Conservation (phyloP, 371 early-diverging fungal genomes). For the Nematocida sp. region DNA sequence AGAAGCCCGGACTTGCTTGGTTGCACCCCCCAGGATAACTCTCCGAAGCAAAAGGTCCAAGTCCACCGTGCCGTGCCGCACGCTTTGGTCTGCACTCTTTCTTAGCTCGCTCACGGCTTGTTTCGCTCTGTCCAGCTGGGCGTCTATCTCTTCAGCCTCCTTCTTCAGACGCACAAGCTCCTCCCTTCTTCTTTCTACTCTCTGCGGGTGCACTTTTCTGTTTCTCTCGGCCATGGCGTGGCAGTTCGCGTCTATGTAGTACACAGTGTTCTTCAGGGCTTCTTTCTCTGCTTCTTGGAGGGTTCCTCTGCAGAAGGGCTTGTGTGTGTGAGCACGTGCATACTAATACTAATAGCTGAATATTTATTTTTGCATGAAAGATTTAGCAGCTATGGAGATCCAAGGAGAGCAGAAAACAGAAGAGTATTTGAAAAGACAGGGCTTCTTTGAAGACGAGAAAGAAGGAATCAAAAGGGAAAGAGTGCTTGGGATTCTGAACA, state of each 20-base stretch:
- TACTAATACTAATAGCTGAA: background rate
- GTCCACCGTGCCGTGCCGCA: constrained; percentile 1
- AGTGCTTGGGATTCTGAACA: constrained; percentile 62
- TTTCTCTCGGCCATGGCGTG: constrained; percentile 1
- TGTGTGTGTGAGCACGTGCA: too few relatives aligned
- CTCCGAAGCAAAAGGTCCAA: background rate
- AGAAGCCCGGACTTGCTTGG: too few relatives aligned
- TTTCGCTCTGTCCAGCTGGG: background rate
- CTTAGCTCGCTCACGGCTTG: background rate
- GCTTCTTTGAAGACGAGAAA: constrained; percentile 66
- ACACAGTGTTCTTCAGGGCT: constrained; percentile 5
- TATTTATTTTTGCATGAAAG: constrained; percentile 53
- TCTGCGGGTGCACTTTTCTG: background rate
- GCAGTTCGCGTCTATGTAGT: constrained; percentile 27
- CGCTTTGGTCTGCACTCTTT: background rate
- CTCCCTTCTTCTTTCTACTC: background rate
- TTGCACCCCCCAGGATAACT: background rate
- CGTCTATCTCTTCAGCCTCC: background rate
- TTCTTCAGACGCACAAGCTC: background rate
- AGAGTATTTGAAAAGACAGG: constrained; percentile 52
- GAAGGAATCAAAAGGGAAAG: constrained; percentile 67
- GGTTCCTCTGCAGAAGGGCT: too few relatives aligned
- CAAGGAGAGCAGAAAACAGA: constrained; percentile 38
- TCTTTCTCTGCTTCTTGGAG: background rate
- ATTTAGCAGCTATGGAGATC: constrained; percentile 17